Evolutionary conservation across 176 grass and related monocot species (phyloP), one percentile per base, ranked within the genome.

Genomic region (Musa schizocarpa): DNA sequence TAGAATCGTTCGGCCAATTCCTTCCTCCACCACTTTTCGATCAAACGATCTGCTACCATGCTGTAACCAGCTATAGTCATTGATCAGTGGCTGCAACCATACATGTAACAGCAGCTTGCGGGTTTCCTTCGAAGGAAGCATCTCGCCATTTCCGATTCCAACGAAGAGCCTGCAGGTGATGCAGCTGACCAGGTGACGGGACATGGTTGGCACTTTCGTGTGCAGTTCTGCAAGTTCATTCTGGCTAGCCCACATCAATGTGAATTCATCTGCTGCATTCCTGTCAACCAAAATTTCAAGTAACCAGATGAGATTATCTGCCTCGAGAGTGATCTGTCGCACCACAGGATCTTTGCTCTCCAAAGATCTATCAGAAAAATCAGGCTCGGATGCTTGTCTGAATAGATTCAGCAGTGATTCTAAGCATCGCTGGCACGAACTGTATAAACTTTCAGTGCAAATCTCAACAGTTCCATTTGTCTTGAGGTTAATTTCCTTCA

Each of bases 1-100:
- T 19, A 97, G 76, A 74, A 97, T 93, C 7, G 93, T 93, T 79
- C 83, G 82, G 8, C 90, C 89, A 0, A 97, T 88, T 43, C 93
- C 93, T 68, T 93, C 87, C 64, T 97, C 93, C 0, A 97, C 85
- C 13, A 93, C 79, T 52, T 90, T 97, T 69, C 84, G 79, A 79
- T 97, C 90, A 73, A 97, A 97, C 9, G 82, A 74, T 61, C 89
- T 79, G 80, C 78, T 76, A 22, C 85, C 88, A 64, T 83, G 80
- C 53, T 90, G 87, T 14, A 97, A 69, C 93, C 93, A 97, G 9
- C 73, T 79, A 71, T 92, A 97, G 84, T 97, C 93, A 66, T 97
- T 85, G 13, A 92, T 90, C 43, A 97, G 88, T 17, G 93, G 77
- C 63, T 86, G 88, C 74, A 97, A 72, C 93, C 90, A 97, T 50